Conservation (phyloP, 257 asterid genomes). For the Fraxinus anomala region DNA sequence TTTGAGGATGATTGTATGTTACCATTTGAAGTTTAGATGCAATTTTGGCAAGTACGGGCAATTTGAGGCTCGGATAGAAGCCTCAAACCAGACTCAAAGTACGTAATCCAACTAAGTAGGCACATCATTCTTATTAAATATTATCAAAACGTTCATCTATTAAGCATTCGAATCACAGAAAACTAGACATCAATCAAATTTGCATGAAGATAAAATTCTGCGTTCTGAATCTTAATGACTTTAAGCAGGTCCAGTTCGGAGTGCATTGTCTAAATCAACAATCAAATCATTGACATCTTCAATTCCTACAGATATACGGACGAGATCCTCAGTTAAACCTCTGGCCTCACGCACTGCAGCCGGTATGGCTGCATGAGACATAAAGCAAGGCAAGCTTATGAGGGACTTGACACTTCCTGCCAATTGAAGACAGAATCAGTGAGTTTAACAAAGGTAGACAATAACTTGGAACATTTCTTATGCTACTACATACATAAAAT, state of each 20-base stretch:
- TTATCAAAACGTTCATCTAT: neutral
- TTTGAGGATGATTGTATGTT: too few species aligned
- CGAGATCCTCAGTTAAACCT: conserved; percentile 75
- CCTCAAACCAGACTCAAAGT: too few species aligned
- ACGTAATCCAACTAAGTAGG: too few species aligned
- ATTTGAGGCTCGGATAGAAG: too few species aligned
- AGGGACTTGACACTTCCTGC: conserved; percentile 87
- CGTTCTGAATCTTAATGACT: neutral
- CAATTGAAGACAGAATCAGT: neutral
- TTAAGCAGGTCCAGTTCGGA: conserved; percentile 59
- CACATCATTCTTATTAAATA: neutral
- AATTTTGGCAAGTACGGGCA: too few species aligned
- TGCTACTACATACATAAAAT: too few species aligned
- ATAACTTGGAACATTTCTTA: neutral
- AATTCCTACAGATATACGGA: conserved; percentile 79
- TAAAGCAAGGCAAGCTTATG: conserved; percentile 79
- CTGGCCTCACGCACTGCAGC: conserved; percentile 66
- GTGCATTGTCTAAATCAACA: conserved; percentile 67
- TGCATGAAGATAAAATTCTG: neutral
- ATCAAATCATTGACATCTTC: conserved; percentile 80
- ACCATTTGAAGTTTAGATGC: too few species aligned
- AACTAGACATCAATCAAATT: neutral
- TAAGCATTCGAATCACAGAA: neutral
- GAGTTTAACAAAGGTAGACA: neutral
- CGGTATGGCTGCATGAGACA: conserved; percentile 83